phyloP scores from a whole-genome alignment of 805 yeast genomes.

The Tetrapisispora pingtungensis region DNA sequence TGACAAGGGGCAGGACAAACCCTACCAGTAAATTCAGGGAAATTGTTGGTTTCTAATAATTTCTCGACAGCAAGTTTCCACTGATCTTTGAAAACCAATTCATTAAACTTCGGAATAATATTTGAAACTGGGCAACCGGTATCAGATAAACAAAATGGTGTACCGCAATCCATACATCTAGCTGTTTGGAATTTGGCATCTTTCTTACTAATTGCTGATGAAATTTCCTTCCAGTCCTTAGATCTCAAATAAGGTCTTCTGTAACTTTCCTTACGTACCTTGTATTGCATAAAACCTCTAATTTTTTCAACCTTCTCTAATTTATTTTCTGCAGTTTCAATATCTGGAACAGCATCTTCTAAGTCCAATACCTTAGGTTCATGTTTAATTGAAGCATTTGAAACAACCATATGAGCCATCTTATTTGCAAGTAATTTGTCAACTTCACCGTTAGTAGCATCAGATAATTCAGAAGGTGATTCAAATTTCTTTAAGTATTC shows the following conservation, averaged over 20 bases:
- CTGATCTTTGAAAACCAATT: conserved; percentile 84
- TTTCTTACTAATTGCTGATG: conserved; percentile 68
- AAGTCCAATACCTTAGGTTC: conserved; percentile 87
- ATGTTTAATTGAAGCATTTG: conserved; percentile 27
- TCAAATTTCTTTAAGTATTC: conserved; percentile 58
- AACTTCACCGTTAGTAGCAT: conserved; percentile 84
- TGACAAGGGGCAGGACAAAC: conserved; percentile 99
- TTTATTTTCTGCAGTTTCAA: conserved; percentile 53
- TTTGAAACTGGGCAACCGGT: conserved; percentile 97
- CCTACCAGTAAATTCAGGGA: conserved; percentile 97
- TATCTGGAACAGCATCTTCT: conserved; percentile 78
- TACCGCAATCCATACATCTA: conserved; percentile 99
- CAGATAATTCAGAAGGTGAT: conserved; percentile 71
- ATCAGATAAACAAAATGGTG: conserved; percentile 96
- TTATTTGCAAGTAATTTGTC: conserved; percentile 39
- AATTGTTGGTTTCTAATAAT: conserved; percentile 89
- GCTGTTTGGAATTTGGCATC: conserved; percentile 90
- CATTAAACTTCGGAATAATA: conserved; percentile 97
- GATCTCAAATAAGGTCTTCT: conserved; percentile 67
- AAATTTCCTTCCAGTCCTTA: conserved; percentile 87
- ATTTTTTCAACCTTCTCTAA: conserved; percentile 51
- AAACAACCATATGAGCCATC: conserved; percentile 14
- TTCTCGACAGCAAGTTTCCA: conserved; percentile 93
- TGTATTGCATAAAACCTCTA: conserved; percentile 89
- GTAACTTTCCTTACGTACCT: conserved; percentile 78